Base-by-base conservation (phyloP, 805 yeast genomes). In the Ogataea chonburiensis region DNA sequence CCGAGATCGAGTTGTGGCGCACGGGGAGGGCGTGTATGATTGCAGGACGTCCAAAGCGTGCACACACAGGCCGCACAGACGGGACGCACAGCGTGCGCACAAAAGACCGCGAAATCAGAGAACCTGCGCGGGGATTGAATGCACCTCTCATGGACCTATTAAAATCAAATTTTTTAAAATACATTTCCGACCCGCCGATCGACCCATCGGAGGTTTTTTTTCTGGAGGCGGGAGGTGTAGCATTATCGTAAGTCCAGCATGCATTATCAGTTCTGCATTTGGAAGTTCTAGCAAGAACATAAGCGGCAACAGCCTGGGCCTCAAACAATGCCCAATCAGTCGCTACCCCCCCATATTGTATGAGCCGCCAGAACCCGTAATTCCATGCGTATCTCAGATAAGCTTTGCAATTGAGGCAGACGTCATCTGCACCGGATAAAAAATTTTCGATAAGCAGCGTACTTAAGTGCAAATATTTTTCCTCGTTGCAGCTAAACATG, bases 1-100 rank as follows among this genome's bases (percentile, higher is more conserved):
- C 34, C 3, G 52, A 34, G 11, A 57, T 60, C 13, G 61, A 48
- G 19, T 58, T 56, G 36, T 19, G 41, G 19, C 63, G 38, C 1
- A 18, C 22, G 3, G 9, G 14, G 3, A 13, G 7, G 4, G 9
- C 18, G 5, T 2, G 7, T 13, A 11, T 13, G 7, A 10, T 21
- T 17, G 18, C 17, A 11, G 3, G 14, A 22, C 7, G n/a, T n/a
- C n/a, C n/a, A n/a, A n/a, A n/a, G n/a, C n/a, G n/a, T n/a, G n/a
- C n/a, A n/a, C n/a, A n/a, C n/a, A n/a, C n/a, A n/a, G n/a, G 35
- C 10, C 28, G 20, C 7, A 3, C 14, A 22, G 16, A 11, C 2
- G 15, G 9, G 6, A 23, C 7, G 3, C 18, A 17, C 12, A 13
- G 17, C 17, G 16, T 17, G 3, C 28, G 21, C 7, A 18, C 17